phyloP scores from a whole-genome alignment of 257 asterid genomes.

The Nicotiana otophora region DNA sequence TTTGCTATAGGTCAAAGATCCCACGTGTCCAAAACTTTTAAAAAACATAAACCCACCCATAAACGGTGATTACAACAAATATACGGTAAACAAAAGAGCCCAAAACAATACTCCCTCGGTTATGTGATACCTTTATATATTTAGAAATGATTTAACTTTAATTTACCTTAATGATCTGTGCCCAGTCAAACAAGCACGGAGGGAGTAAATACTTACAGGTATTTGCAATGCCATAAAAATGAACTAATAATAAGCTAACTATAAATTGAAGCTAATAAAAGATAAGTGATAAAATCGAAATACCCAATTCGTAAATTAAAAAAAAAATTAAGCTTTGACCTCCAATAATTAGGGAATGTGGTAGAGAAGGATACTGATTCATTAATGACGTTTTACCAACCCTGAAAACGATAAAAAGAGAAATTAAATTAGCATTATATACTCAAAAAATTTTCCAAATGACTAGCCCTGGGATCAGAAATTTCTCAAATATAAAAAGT shows the following conservation, averaged over 20 bases:
- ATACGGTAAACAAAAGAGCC: background rate
- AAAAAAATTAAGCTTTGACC: background rate
- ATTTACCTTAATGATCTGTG: too few species aligned
- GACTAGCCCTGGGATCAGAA: background rate
- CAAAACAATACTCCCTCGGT: background rate
- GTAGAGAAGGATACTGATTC: conserved; percentile 82
- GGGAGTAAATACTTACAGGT: background rate
- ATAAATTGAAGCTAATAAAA: background rate
- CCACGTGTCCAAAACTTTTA: conserved; percentile 6
- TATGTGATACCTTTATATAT: too few species aligned
- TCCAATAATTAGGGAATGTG: background rate
- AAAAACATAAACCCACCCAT: background rate
- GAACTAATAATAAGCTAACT: background rate
- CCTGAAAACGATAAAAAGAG: conserved; percentile 34
- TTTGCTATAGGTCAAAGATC: conserved; percentile 39
- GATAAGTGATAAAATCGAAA: background rate
- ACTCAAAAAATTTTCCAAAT: background rate
- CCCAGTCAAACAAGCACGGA: too few species aligned
- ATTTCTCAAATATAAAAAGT: background rate
- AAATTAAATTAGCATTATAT: background rate
- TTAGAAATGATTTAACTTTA: too few species aligned
- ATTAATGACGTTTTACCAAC: conserved; percentile 98
- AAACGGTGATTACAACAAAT: background rate
- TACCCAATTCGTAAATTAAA: background rate
- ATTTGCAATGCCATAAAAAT: background rate